Base-by-base conservation (phyloP, 768 basidiomycete species). In the Peribolospora kevripleyi region DNA sequence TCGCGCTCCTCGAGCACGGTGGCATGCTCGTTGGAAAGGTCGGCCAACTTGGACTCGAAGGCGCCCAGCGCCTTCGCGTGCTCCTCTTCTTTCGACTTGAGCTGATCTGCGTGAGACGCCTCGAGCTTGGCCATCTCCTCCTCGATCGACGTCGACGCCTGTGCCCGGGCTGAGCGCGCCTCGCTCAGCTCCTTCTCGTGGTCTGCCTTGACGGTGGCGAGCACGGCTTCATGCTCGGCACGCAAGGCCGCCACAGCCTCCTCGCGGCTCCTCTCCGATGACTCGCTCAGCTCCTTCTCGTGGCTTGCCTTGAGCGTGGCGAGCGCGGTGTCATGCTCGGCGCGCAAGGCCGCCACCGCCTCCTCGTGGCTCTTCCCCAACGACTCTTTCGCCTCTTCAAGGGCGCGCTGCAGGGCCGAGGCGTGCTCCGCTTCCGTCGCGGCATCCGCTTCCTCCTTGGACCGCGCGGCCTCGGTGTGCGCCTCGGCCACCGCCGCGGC, bases 341-440 rank as follows among this genome's bases (percentile, higher is more conserved):
- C 25, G 6, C 49, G 8, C 45, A 60, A 50, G 13, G 48, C 61
- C 9, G 62, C 48, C 41, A 60, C 42, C 7, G 67, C 61, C 10
- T 46, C 45, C 5, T 49, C 42, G 38, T 52, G 52, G 5, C 38
- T n/a, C 3, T 5, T 10, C 50, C 4, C 4, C 25, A 37, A 5
- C 10, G 14, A 14, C 46, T 54, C 6, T 7, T 51, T 40, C 13
- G 11, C 43, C 25, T 52, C 42, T 13, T 37, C 50, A 42, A 53
- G 2, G 14, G 38, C 42, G 9, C n/a, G 39, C 42, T 55, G 54
- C 14, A 51, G 49, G 46, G n/a, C 38, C 13, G 50, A 25, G 25
- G 25, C 25, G 25, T 25, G 25, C 25, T 25, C 25, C 25, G 25
- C 25, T 25, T 25, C 25, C 25, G 25, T 25, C 25, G 25, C 25